These are phyloP conservation scores for Yamadazyma conglobata DNA, from an alignment of 1,139 yeast genomes.

Conservation along the genomic window DNA sequence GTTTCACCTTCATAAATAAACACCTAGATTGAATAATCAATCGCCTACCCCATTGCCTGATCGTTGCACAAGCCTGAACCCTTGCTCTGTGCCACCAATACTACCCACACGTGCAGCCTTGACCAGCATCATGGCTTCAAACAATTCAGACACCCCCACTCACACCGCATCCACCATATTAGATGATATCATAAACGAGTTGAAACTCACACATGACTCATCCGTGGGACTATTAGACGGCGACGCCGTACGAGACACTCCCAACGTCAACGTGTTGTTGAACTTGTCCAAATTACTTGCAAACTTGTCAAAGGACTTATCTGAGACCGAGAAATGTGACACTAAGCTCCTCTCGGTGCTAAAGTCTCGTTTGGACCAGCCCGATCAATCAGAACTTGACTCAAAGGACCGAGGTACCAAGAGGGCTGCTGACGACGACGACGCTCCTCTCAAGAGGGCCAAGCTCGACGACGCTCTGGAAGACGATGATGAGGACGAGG, in stretches of 20 bases:
- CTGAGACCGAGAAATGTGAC: conserved; percentile 45
- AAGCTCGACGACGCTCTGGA: conserved; percentile 11
- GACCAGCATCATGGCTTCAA: too few relatives aligned
- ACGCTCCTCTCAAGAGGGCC: conserved; percentile 1
- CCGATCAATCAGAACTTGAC: conserved; percentile 19
- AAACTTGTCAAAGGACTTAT: conserved; percentile 48
- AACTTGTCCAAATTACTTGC: conserved; percentile 46
- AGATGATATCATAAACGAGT: conserved; percentile 50
- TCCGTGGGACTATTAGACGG: conserved; percentile 62
- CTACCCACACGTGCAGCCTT: too few relatives aligned
- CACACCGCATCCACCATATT: conserved; percentile 43
- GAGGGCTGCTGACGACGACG: conserved; percentile 6
- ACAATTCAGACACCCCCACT: too few relatives aligned
- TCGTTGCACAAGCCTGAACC: too few relatives aligned
- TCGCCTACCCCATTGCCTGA: too few relatives aligned
- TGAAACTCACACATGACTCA: conserved; percentile 54
- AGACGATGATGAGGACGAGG: conserved; percentile 14
- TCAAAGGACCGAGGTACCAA: conserved; percentile 13
- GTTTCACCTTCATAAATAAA: too few relatives aligned
- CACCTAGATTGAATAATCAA: too few relatives aligned
- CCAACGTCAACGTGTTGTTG: conserved; percentile 42
- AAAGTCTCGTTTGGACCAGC: not conserved
- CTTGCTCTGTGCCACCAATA: too few relatives aligned
- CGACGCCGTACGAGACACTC: conserved; percentile 46
- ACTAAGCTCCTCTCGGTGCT: conserved; percentile 23